Evolutionary conservation across 2,329 filamentous ascomycete species (phyloP), one percentile per base, ranked within the genome.

Genomic region (Aspergillus hortae): DNA sequence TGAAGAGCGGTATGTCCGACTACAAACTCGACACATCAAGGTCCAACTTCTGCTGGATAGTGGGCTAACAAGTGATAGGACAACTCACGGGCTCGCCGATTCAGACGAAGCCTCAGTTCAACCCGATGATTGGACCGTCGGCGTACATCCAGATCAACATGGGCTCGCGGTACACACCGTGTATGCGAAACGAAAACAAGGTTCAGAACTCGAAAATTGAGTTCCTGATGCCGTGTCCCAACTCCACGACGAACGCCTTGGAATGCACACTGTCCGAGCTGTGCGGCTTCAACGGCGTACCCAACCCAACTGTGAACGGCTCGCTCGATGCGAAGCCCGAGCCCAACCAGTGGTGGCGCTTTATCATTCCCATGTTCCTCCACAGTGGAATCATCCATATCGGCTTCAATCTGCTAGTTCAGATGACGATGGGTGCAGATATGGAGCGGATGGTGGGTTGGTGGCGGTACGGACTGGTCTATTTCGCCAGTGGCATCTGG

Each of bases 121-220:
- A 97, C 74, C 88, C 89, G 53, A 96, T 99, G 90, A 96, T 99
- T 65, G 94, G 94, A 0, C 94, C 94, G 1, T 96, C 92, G 4
- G 83, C 86, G 1, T 90, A 90, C 61, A 84, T 97, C 21, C 83
- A 95, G 63, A 96, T 97, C 76, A 95, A 95, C 71, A 96, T 99
- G 90, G 94, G 94, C 53, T 90, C 92, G 38, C 86, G 94, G 56
- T 99, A 89, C 67, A 84, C 88, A 3, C 90, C 92, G 6, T 99
- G 94, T 72, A 99, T 99, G 94, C 92, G 92, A 76, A 90, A 89
- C 42, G 69, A 73, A 6, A 65, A 71, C 19, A 64, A 67, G 4
- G 63, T 77, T 14, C 74, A 77, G 58, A 64, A 76, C 52, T 59
- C 62, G 25, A 60, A 57, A 3, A 47, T 62, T 9, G 57, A 62